phyloP scores from a whole-genome alignment of 441 rosid species.

The Theobroma grandiflorum region DNA sequence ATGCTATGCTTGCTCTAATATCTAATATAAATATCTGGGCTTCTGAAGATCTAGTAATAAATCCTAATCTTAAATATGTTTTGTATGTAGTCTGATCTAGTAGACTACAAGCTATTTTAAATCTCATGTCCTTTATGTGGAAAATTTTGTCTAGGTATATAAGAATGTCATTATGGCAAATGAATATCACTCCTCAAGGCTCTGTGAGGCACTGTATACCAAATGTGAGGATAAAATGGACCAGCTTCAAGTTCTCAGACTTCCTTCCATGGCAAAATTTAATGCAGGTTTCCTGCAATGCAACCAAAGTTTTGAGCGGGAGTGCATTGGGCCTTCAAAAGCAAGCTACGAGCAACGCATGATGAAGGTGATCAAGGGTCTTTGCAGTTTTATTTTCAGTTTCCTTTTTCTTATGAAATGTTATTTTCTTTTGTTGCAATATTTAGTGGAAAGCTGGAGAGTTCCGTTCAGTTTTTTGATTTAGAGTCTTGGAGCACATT shows the following conservation, averaged over 20 bases:
- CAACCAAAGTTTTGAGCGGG: conserved; percentile 84
- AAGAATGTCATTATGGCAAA: conserved; percentile 77
- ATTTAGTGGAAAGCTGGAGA: conserved; percentile 7
- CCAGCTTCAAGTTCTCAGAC: conserved; percentile 94
- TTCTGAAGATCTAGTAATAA: not conserved
- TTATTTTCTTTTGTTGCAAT: conserved; percentile 1
- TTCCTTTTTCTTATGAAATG: conserved; percentile 9
- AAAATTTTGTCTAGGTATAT: conserved; percentile 59
- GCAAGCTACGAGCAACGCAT: conserved; percentile 81
- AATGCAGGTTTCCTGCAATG: conserved; percentile 92
- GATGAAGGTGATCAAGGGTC: conserved; percentile 68
- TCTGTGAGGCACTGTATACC: conserved; percentile 82
- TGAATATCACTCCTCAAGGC: conserved; percentile 84
- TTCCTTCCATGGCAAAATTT: conserved; percentile 99
- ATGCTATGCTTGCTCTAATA: not conserved
- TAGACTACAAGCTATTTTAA: conserved; percentile 11
- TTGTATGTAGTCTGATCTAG: conserved; percentile 19
- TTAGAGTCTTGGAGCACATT: not conserved
- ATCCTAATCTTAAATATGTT: conserved; percentile 8
- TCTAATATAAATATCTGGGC: not conserved
- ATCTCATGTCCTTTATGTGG: conserved; percentile 21
- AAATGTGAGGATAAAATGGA: conserved; percentile 97
- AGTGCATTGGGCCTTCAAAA: conserved; percentile 95
- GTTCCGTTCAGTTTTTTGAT: conserved; percentile 5
- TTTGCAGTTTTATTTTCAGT: conserved; percentile 9